Evolutionary conservation across 2,329 filamentous ascomycete species (phyloP), one percentile per base, ranked within the genome.

Genomic region (Cladosporium colombiae): DNA sequence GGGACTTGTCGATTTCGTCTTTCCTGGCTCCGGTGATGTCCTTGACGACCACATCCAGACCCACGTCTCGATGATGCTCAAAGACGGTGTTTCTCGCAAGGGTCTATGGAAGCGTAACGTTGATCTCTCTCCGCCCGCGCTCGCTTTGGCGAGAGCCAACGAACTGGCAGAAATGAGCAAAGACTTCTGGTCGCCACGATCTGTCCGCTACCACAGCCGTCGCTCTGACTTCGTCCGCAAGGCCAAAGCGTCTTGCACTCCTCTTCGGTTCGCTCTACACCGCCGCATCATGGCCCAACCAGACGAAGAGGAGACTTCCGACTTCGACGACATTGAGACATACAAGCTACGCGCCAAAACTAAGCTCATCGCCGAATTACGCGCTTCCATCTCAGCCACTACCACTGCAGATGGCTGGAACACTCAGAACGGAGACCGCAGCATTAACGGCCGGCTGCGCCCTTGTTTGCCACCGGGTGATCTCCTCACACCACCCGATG

Each of bases 91-190:
- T 50, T 29, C 72, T 6, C 68, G 65, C 18, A 61, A 63, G 11
- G 74, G 68, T 46, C 14, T 69, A 60, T 81, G 79, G 78, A 81
- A 80, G 67, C 66, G 65, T 35, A 74, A 73, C 23, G 70, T 76
- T 10, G 75, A 80, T 57, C 66, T 79, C 16, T 75, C 76, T 0
- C 64, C 74, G 0, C 64, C 73, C 0, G 74, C 73, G 1, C 74
- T 80, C 6, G 76, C 77, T 1, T 69, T 66, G 4, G 75, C 76
- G 2, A 74, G 79, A 29, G 76, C 76, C 0, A 67, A 71, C 11
- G 79, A 81, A 70, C 74, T 81, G 0, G 76, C 74, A 6, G 76
- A 81, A 66, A 80, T 81, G 78, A 72, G 75, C 44, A 76, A 78
- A 57, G 79, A 81, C 71, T 81, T 81, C 68, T 81, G 78, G 79